phyloP scores from a whole-genome alignment of 2,329 filamentous ascomycete genomes.

The Apiospora pterosperma region DNA sequence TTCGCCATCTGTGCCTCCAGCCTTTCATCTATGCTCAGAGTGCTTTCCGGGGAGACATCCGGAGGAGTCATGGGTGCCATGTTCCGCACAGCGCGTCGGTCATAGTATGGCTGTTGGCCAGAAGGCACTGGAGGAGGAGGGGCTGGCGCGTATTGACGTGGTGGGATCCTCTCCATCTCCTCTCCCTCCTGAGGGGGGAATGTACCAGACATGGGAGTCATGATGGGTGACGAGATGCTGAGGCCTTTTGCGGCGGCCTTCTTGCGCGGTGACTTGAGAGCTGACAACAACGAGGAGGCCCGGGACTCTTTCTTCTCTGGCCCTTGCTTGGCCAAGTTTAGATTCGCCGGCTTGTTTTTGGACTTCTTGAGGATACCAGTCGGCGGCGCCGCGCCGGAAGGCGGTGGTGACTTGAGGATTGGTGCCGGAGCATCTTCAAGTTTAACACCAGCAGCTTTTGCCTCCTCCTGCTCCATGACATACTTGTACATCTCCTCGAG shows the following conservation, averaged over 20 bases:
- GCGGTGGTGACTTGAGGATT: constrained; percentile 25
- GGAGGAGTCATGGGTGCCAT: constrained; percentile 43
- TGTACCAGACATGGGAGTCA: constrained; percentile 59
- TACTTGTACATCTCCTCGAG: constrained; percentile 89
- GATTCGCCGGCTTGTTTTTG: constrained; percentile 32
- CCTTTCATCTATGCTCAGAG: constrained; percentile 54
- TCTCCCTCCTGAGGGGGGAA: constrained; percentile 54
- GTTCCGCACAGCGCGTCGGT: constrained; percentile 24
- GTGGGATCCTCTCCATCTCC: constrained; percentile 56
- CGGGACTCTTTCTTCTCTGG: constrained; percentile 53
- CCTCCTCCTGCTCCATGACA: constrained; percentile 84
- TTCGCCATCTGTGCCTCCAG: constrained; percentile 38
- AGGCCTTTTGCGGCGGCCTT: constrained; percentile 46
- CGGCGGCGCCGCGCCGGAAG: constrained; percentile 13
- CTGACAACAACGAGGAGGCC: constrained; percentile 56
- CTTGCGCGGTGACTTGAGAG: constrained; percentile 58
- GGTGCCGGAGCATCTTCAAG: constrained; percentile 42
- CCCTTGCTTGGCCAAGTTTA: constrained; percentile 36
- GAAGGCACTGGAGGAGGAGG: constrained; percentile 55
- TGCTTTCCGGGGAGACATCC: constrained; percentile 44
- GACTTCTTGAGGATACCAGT: constrained; percentile 44
- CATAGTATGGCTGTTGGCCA: constrained; percentile 38
- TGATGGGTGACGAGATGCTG: constrained; percentile 62
- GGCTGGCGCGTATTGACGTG: constrained; percentile 54
- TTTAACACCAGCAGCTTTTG: constrained; percentile 53